Conservation (phyloP, 345 rosid species). For the Syzygium aqueum region DNA sequence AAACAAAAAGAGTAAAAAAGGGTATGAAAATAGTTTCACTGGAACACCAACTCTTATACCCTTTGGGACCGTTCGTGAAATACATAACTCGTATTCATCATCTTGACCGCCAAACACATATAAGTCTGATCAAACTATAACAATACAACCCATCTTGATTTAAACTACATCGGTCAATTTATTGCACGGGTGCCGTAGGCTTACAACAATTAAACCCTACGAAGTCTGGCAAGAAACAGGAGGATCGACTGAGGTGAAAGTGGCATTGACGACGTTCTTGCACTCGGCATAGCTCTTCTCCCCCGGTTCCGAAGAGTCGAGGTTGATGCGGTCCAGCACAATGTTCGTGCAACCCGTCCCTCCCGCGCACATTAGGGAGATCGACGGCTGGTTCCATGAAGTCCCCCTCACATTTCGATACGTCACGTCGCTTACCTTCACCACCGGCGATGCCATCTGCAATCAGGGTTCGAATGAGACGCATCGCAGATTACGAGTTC, state of each 20-base stretch:
- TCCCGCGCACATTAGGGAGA: conserved; percentile 13
- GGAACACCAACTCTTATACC: too few species aligned
- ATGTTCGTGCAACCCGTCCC: conserved; percentile 22
- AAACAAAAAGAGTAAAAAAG: too few species aligned
- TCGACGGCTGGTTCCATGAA: conserved; percentile 14
- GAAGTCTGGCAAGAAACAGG: not conserved
- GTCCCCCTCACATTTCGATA: conserved; percentile 16
- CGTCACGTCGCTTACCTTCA: conserved; percentile 24
- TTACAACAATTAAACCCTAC: not conserved
- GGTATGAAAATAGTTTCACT: too few species aligned
- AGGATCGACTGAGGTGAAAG: not conserved
- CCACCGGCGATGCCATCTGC: not conserved
- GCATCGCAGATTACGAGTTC: too few species aligned
- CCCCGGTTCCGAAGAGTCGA: conserved; percentile 5
- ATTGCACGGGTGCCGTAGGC: not conserved
- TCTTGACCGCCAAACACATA: too few species aligned
- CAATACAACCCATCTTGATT: too few species aligned
- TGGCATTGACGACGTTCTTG: conserved; percentile 2
- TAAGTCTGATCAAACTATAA: too few species aligned
- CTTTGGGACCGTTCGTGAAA: too few species aligned
- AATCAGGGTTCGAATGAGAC: not conserved
- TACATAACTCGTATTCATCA: too few species aligned
- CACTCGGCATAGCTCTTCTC: conserved; percentile 10
- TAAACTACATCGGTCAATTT: too few species aligned
- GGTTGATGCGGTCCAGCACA: conserved; percentile 8